These are phyloP conservation scores for Dalbergia cochinchinensis DNA, from an alignment of 306 rosid species.

Conservation along the genomic window DNA sequence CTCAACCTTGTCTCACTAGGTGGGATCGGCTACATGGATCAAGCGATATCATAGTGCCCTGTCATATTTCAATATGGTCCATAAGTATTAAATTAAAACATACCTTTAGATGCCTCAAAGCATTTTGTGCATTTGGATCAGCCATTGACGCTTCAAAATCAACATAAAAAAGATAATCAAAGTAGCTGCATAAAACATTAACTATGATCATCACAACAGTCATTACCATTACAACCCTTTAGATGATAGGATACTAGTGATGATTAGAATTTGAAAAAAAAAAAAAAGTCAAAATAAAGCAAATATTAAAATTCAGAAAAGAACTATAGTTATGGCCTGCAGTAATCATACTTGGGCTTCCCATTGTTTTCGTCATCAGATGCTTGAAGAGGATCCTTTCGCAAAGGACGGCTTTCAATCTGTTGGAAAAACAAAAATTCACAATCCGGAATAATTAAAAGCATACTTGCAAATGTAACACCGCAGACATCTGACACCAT, in stretches of 20 bases:
- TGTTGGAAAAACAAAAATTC: slow-evolving; percentile 51
- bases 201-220: slow-evolving; percentile 43
- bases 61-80: neutral
- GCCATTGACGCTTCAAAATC: slow-evolving; percentile 99
- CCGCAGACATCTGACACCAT: slow-evolving; percentile 3
- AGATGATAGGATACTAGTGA: slow-evolving; percentile 8
- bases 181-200: slow-evolving; percentile 65
- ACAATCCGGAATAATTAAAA: slow-evolving; percentile 29
- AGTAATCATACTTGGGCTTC: slow-evolving; percentile 61
- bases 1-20: no score
- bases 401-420: slow-evolving; percentile 99
- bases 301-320: slow-evolving; percentile 17
- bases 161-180: slow-evolving; percentile 92
- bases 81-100: slow-evolving; percentile 34
- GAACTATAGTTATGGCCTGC: slow-evolving; percentile 38
- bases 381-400: slow-evolving; percentile 73
- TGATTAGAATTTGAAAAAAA: slow-evolving; percentile 2
- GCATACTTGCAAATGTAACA: slow-evolving; percentile 35
- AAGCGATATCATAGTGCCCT: no score
- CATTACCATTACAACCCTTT: slow-evolving; percentile 26
- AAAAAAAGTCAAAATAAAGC: slow-evolving; percentile 21
- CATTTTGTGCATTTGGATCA: slow-evolving; percentile 88
- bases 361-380: slow-evolving; percentile 72
- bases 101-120: slow-evolving; percentile 82
- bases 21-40: no score